Evolutionary conservation across 2,329 filamentous ascomycete genomes (phyloP).

Genomic region (Pseudogymnoascus sp.): DNA sequence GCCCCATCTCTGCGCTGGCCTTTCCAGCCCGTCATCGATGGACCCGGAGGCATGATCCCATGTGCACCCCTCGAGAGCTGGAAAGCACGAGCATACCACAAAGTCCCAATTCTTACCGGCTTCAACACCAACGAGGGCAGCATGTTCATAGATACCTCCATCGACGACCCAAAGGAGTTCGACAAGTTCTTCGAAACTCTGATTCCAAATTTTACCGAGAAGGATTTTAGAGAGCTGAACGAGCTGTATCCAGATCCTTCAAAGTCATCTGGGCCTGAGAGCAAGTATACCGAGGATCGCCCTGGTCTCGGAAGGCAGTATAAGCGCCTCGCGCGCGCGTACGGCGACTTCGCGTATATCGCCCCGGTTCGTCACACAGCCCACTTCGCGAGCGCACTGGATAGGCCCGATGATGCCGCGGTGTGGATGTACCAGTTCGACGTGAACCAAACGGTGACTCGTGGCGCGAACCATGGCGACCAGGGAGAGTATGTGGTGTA

Average conservation of each 20-base stretch:
- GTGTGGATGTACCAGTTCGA: constrained; percentile 55
- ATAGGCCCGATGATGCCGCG: constrained; percentile 17
- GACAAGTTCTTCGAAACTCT: constrained; percentile 51
- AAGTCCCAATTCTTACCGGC: constrained; percentile 57
- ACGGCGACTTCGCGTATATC: constrained; percentile 57
- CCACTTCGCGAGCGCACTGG: constrained; percentile 28
- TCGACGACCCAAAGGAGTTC: constrained; percentile 43
- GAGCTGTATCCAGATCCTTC: constrained; percentile 53
- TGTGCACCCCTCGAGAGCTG: constrained; percentile 52
- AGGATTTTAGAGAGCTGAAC: constrained; percentile 48
- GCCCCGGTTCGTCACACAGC: constrained; percentile 55
- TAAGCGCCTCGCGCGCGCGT: constrained; percentile 49
- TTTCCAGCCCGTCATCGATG: constrained; percentile 63
- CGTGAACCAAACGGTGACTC: constrained; percentile 27
- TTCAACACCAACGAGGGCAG: constrained; percentile 65
- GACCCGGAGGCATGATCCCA: constrained; percentile 43
- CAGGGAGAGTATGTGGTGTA: constrained; percentile 38
- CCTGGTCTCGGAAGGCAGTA: constrained; percentile 44
- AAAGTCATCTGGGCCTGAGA: constrained; percentile 24
- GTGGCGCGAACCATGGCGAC: constrained; percentile 35
- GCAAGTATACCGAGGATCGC: constrained; percentile 33
- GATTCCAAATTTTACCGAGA: constrained; percentile 45
- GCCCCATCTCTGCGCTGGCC: constrained; percentile 44
- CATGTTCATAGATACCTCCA: constrained; percentile 47
- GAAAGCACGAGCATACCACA: constrained; percentile 42